These are phyloP conservation scores for Penicillium paneum DNA, from an alignment of 2,329 filamentous ascomycete genomes.

Conservation along the genomic window DNA sequence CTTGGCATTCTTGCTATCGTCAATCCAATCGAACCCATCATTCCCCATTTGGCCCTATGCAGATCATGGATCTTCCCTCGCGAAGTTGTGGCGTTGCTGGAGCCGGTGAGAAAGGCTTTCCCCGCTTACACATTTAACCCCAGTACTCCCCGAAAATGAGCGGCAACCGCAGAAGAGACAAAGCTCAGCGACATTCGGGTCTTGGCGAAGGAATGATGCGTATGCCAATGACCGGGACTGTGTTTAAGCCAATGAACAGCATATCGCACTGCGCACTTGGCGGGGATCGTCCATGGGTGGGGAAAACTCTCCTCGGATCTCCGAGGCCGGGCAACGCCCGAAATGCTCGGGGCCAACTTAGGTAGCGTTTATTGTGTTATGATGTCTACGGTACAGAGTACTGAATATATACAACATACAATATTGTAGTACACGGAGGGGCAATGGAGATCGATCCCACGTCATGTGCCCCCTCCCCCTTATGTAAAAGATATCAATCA, in stretches of 20 bases:
- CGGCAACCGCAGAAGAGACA: constrained; percentile 2
- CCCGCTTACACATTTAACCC: constrained; percentile 4
- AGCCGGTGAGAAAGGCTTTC: constrained; percentile 5
- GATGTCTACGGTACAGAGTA: not conserved
- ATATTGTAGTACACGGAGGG: not conserved
- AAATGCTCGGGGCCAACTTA: constrained; percentile 6
- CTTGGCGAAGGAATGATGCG: constrained; percentile 17
- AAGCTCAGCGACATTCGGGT: constrained; percentile 13
- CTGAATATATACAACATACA: not conserved
- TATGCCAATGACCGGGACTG: constrained; percentile 19
- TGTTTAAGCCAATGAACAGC: constrained; percentile 17
- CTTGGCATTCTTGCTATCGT: constrained; percentile 6
- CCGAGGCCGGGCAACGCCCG: constrained; percentile 14
- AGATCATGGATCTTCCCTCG: constrained; percentile 15
- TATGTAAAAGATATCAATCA: constrained; percentile 3
- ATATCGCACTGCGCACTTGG: constrained; percentile 16
- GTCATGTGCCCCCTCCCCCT: constrained; percentile 14
- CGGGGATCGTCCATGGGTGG: constrained; percentile 15
- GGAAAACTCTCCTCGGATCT: constrained; percentile 9
- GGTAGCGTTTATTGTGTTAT: not conserved
- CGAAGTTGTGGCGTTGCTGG: constrained; percentile 9
- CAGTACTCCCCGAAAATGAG: constrained; percentile 8
- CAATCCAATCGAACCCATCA: not conserved
- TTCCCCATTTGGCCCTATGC: constrained; percentile 18
- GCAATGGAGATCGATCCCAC: constrained; percentile 9